Conservation (phyloP, 768 basidiomycete species). For the Termitomyces sp. region DNA sequence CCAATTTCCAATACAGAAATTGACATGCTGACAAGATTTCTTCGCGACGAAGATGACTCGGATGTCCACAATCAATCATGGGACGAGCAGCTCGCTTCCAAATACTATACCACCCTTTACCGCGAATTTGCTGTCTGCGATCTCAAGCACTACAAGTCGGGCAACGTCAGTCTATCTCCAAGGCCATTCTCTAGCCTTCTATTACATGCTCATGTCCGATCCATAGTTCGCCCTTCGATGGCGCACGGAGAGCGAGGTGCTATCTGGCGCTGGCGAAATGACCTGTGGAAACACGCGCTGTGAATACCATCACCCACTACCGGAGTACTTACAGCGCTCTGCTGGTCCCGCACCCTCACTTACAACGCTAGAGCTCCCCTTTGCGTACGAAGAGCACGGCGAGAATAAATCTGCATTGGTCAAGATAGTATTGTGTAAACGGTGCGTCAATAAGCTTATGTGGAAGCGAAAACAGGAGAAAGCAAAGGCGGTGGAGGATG, state of each 20-base stretch:
- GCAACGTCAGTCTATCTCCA: conserved; percentile 51
- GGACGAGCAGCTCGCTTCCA: conserved; percentile 82
- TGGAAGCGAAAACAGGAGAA: conserved; percentile 73
- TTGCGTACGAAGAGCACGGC: conserved; percentile 79
- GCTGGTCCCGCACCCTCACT: conserved; percentile 30
- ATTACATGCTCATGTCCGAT: not conserved
- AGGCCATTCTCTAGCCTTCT: not conserved
- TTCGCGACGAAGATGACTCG: conserved; percentile 56
- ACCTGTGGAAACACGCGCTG: conserved; percentile 92
- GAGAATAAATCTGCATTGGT: conserved; percentile 77
- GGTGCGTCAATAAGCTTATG: conserved; percentile 79
- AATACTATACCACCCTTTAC: conserved; percentile 85
- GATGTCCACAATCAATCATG: conserved; percentile 43
- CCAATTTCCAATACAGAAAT: not conserved
- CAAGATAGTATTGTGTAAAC: conserved; percentile 81
- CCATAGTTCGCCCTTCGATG: conserved; percentile 83
- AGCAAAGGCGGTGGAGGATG: conserved; percentile 16
- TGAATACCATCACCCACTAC: conserved; percentile 43
- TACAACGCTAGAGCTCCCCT: conserved; percentile 83
- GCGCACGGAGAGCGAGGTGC: conserved; percentile 89
- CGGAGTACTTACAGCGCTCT: conserved; percentile 10
- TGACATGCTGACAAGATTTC: conserved; percentile 47
- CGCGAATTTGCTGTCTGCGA: conserved; percentile 92
- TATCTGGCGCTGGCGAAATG: conserved; percentile 78
- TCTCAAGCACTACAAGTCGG: conserved; percentile 93